Evolutionary conservation across 305 asterid genomes (phyloP), one percentile per base, ranked within the genome.

Genomic region (Solanum hybrid): DNA sequence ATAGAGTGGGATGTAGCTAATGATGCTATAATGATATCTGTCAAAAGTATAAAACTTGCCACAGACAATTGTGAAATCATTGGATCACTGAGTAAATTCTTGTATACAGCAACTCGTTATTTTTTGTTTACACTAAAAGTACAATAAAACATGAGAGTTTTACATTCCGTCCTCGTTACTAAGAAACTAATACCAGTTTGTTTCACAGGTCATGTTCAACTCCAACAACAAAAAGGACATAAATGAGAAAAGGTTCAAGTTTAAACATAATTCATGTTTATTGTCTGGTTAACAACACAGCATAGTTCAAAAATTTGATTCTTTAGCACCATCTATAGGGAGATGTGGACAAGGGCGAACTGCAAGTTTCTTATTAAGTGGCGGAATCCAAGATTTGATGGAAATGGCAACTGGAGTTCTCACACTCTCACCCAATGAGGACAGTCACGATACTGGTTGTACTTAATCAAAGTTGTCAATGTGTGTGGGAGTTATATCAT

Each of bases 401-500:
- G 35, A 39, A 81, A 81, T 81, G 86, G 64, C 42, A 37, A 79
- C 51, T 3, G 34, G 64, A 80, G 64, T 78, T 10, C 61, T n/a
- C 61, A 10, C 9, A 80, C 61, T 36, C 86, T 37, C 61, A 0
- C 11, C 57, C 33, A 33, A 12, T 51, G 5, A 36, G n/a, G 87
- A 3, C 5, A 46, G 16, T 8, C 87, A 5, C 29, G 40, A 83
- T 18, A 46, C 87, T 84, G 74, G 40, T 84, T 16, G 87, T 84
- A 46, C 91, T 96, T 88, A 89, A 92, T 97, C 97, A 64, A 94
- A 91, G 91, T 97, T 95, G 33, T 96, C 97, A 3, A 96, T 91
- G 91, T 92, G 95, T 89, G 95, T 90, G 39, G 99, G 97, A 71
- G 92, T 90, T 91, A 94, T 94, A 73, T 95, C 96, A 89, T 97